Percentiles rank a stretch among this genome's conserved stretches.
Evolutionary conservation across 164 flowering plant genomes (phyloP).

Genomic region (Stephania cephalantha): DNA sequence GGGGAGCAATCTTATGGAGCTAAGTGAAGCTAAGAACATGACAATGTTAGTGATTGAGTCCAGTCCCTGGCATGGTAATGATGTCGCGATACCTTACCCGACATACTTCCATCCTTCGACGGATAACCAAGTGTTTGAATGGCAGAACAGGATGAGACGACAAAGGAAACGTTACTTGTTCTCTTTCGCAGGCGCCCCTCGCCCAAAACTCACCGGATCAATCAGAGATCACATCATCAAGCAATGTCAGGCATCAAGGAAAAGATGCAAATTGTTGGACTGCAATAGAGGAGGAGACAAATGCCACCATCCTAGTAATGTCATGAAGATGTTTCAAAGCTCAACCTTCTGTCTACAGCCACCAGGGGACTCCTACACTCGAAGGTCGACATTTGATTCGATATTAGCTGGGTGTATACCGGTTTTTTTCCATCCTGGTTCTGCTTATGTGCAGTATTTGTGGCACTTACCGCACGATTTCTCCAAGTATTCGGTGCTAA

Average conservation of each 20-base stretch:
- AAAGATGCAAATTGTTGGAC: constrained; percentile 40
- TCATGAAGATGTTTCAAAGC: constrained; percentile 54
- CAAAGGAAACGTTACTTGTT: constrained; percentile 32
- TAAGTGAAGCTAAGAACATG: constrained; percentile 55
- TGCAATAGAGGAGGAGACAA: constrained; percentile 30
- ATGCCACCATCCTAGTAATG: constrained; percentile 37
- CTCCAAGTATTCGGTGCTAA: constrained; percentile 51
- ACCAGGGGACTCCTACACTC: constrained; percentile 60
- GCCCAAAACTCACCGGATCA: constrained; percentile 34
- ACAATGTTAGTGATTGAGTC: constrained; percentile 48
- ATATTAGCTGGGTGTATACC: constrained; percentile 78
- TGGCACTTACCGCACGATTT: constrained; percentile 65
- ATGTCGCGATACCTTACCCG: constrained; percentile 66
- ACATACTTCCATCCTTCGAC: constrained; percentile 69
- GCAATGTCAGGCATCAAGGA: constrained; percentile 39
- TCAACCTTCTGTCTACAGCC: constrained; percentile 72
- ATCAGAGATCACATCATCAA: constrained; percentile 47
- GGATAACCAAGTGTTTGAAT: constrained; percentile 38
- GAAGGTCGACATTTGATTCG: constrained; percentile 62
- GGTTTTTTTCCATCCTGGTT: constrained; percentile 69
- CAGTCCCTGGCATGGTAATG: constrained; percentile 49
- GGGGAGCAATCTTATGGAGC: constrained; percentile 54
- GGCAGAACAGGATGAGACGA: constrained; percentile 57
- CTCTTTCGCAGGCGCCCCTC: constrained; percentile 57
- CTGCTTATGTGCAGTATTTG: constrained; percentile 62